phyloP scores from a whole-genome alignment of 2,329 filamentous ascomycete genomes.

The Xylaria polymorpha region DNA sequence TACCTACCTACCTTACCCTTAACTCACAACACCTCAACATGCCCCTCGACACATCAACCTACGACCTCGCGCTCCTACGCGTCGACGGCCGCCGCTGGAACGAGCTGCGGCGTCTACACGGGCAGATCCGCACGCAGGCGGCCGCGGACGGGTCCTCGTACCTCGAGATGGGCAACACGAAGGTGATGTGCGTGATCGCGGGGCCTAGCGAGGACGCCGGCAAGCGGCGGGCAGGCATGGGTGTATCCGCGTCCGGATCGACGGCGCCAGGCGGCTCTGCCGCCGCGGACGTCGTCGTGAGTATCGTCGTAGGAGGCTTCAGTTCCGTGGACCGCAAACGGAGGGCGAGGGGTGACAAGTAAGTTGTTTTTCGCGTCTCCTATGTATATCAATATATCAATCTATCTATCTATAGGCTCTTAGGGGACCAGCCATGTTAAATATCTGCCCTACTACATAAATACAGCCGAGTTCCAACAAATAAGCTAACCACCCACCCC shows the following conservation, averaged over 20 bases:
- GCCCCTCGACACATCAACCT: constrained; percentile 95
- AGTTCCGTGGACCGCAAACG: constrained; percentile 86
- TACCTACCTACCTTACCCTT: background rate
- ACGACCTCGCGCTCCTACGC: constrained; percentile 84
- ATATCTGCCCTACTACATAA: background rate
- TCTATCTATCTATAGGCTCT: too few species aligned
- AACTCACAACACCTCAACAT: constrained; percentile 59
- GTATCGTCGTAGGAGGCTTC: constrained; percentile 88
- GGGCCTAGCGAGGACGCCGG: constrained; percentile 79
- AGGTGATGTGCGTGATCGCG: constrained; percentile 91
- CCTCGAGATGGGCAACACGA: constrained; percentile 97
- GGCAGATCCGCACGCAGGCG: constrained; percentile 91
- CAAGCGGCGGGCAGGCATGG: constrained; percentile 48
- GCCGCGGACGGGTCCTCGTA: constrained; percentile 93
- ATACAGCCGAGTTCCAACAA: background rate
- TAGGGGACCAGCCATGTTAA: too few species aligned
- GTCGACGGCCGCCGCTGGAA: constrained; percentile 94
- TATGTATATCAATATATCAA: background rate
- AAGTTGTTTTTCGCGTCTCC: constrained; percentile 48
- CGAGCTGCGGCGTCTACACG: constrained; percentile 88
- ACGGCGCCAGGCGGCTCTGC: constrained; percentile 46
- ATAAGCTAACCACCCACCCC: background rate
- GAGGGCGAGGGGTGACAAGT: constrained; percentile 82
- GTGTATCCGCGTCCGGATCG: constrained; percentile 41
- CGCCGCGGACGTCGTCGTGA: constrained; percentile 79